Evolutionary conservation across 2,329 filamentous ascomycete genomes (phyloP).

Genomic region (Colletotrichum godetiae): DNA sequence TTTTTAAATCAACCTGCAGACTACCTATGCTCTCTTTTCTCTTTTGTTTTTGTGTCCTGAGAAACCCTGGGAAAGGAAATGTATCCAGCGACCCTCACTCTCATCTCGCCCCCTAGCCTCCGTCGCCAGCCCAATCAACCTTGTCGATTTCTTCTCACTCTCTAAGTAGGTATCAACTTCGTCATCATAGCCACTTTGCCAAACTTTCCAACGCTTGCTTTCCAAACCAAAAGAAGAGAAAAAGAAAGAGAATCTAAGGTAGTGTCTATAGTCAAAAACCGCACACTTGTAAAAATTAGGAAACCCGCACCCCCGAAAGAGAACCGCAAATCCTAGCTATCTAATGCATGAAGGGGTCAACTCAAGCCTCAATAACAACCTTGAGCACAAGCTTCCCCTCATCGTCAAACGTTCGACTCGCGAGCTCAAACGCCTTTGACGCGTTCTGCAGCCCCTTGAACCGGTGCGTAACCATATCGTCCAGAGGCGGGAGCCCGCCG

Average conservation of each 20-base stretch:
- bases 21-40: too few species aligned
- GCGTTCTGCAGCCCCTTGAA: conserved; percentile 73
- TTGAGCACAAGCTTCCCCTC: conserved; percentile 78
- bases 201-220: neutral
- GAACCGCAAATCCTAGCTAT: neutral
- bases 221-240: neutral
- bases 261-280: conserved; percentile 1
- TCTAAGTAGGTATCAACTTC: neutral
- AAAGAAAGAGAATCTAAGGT: conserved; percentile 2
- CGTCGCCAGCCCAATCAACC: too few species aligned
- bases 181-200: neutral
- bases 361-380: conserved; percentile 71
- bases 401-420: conserved; percentile 74
- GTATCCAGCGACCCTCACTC: neutral
- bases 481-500: conserved; percentile 68
- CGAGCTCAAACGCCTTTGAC: conserved; percentile 75
- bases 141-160: neutral
- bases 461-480: conserved; percentile 79
- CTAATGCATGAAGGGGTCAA: neutral
- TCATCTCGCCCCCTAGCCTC: too few species aligned
- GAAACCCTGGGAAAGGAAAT: neutral
- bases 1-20: too few species aligned
- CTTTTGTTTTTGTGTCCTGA: neutral
- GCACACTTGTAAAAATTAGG: neutral
- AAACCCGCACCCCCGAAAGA: too few species aligned